Conservation (phyloP, 331 rosid genomes). For the Malus hybrid region DNA sequence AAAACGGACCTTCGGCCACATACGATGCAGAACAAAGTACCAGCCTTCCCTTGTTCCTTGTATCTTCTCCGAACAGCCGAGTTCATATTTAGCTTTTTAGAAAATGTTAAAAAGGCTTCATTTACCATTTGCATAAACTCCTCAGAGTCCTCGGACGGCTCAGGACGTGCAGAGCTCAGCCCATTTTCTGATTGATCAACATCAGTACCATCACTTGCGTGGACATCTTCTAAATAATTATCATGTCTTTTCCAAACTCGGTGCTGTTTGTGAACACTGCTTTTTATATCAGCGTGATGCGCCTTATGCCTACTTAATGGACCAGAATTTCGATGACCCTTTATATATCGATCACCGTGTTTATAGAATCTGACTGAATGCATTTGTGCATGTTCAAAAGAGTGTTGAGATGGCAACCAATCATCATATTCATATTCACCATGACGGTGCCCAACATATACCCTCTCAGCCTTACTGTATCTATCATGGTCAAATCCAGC, state of each 20-base stretch:
- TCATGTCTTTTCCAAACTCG: constrained; percentile 67
- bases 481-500: constrained; percentile 36
- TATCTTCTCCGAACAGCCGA: constrained; percentile 59
- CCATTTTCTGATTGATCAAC: constrained; percentile 55
- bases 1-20: constrained; percentile 94
- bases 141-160: constrained; percentile 66
- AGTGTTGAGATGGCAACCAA: constrained; percentile 36
- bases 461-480: constrained; percentile 39
- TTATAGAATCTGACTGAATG: constrained; percentile 34
- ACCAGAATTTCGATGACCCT: constrained; percentile 42
- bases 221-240: constrained; percentile 32
- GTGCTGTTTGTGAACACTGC: constrained; percentile 40
- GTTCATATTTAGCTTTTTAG: constrained; percentile 63
- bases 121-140: constrained; percentile 70
- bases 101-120: constrained; percentile 62
- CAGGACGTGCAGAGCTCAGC: constrained; percentile 36
- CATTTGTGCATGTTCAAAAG: constrained; percentile 24
- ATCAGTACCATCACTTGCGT: constrained; percentile 24
- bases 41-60: constrained; percentile 78
- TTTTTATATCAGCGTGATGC: constrained; percentile 42
- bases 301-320: constrained; percentile 47
- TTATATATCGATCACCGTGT: constrained; percentile 38
- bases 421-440: constrained; percentile 47
- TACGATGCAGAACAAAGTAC: constrained; percentile 85
- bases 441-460: constrained; percentile 25